Base-by-base conservation (phyloP, 2,329 filamentous ascomycete genomes). In the Hymenoscyphus linearis region DNA sequence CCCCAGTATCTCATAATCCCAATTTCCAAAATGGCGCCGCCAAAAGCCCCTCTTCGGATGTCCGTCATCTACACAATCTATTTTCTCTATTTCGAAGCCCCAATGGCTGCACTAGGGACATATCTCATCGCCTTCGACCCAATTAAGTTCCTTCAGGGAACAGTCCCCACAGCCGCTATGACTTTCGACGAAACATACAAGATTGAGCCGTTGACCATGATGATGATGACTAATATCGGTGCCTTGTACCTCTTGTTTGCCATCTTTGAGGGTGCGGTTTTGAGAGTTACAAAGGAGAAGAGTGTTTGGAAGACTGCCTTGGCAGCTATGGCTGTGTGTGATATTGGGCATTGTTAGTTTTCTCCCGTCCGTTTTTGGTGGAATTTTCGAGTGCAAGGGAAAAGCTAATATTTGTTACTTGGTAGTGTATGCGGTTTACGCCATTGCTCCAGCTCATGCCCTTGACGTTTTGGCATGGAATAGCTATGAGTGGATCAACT, bases 401-500 rank as follows among this genome's bases (percentile, higher is more conserved):
- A 4, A 13, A 18, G 22, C 10, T 59, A 27, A 54, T 37, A 25
- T 13, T 37, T 55, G 3, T 35, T 4, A 22, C 31, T 36, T 27
- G 13, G 36, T 44, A 62, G 60, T 74, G 26, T 71, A 72, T 66
- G 75, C 73, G 4, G 69, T 69, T 4, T 75, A 66, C 60, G 68
- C 71, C 31, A 68, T 76, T 66, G 74, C 71, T 3, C 65, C 69
- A 4, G 65, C 64, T 26, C 64, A 64, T 13, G 67, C 72, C 31
- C 52, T 70, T 12, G 65, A 66, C 34, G 65, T 72, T 5, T 26
- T 60, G 58, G 47, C 55, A 1, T 78, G 76, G 77, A 70, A 69
- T 22, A 55, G 61, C 18, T 71, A 75, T 64, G 76, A 78, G 61
- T 74, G 71, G 69, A 65, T 76, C 35, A 75, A 76, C 16, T 68